Evolutionary conservation across 352 stramenopile species (phyloP).

Genomic region (Labyrinthula sp.): DNA sequence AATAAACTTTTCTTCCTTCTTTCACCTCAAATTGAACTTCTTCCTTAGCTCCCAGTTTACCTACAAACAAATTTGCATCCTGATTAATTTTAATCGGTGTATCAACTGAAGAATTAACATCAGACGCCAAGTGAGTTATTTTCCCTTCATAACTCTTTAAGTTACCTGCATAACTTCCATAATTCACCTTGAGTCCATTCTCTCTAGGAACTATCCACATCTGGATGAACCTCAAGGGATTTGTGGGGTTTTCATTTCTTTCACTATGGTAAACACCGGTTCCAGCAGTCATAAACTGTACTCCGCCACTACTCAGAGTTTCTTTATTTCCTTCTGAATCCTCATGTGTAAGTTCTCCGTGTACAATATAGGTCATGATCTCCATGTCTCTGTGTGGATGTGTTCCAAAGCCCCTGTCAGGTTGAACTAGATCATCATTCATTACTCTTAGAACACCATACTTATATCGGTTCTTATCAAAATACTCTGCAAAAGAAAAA

Average conservation of each 20-base stretch:
- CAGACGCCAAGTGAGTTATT: slow-evolving; percentile 23
- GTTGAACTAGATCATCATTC: slow-evolving; percentile 58
- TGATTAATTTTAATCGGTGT: slow-evolving; percentile 28
- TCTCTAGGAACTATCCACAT: slow-evolving; percentile 30
- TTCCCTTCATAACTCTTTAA: slow-evolving; percentile 1
- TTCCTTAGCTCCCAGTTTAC: slow-evolving; percentile 2
- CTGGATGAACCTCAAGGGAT: slow-evolving; percentile 47
- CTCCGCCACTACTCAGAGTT: slow-evolving; percentile 39
- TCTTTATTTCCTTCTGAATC: slow-evolving; percentile 47
- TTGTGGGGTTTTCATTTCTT: slow-evolving; percentile 37
- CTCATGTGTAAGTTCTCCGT: slow-evolving; percentile 46
- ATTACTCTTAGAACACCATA: slow-evolving; percentile 51
- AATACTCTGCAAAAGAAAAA: slow-evolving; percentile 54
- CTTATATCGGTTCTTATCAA: slow-evolving; percentile 36
- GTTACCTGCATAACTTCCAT: slow-evolving; percentile 10
- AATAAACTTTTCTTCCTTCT: slow-evolving; percentile 17
- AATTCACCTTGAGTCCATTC: slow-evolving; percentile 9
- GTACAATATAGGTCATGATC: slow-evolving; percentile 51
- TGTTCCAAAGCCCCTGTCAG: slow-evolving; percentile 42
- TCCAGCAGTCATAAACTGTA: slow-evolving; percentile 48
- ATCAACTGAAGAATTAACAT: neutral
- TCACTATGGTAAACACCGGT: slow-evolving; percentile 44
- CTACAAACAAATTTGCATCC: slow-evolving; percentile 26
- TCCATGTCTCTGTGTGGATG: slow-evolving; percentile 39
- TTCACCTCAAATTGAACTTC: slow-evolving; percentile 7